Base-by-base conservation (phyloP, 805 yeast genomes). In the Nakazawaea ambrosiae region DNA sequence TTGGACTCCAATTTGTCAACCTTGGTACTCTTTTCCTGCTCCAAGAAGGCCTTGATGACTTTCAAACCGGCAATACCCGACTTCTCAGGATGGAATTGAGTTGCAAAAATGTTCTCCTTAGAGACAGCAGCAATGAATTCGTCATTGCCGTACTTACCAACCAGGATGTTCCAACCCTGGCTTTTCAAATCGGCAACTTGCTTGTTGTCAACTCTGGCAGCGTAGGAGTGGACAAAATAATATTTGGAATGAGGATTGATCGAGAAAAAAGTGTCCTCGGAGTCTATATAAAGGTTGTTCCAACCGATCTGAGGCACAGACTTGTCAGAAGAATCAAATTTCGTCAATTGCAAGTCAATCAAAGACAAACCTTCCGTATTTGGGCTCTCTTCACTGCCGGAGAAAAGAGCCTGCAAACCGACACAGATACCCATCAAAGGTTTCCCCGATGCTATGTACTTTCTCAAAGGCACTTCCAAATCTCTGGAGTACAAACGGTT, bases 1-100 rank as follows among this genome's bases (percentile, higher is more conserved):
- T 35, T 8, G 20, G 33, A 25, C 20, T 19, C 25, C 8, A 27
- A 20, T 4, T 31, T 17, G 2, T 47, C 34, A 3, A 60, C 41
- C 7, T 36, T 41, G 3, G 60, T 49, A 20, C 57, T 29, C 42
- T 61, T 65, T 8, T 58, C 51, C 20, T 70, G 71, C 27, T 68
- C 69, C 48, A 92, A 63, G 54, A 92, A 92, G 20, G 84, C 73
- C 41, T 71, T 70, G 41, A 92, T 71, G 8, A 90, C 76, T 44
- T 73, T 71, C 31, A 92, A 65, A 34, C 99, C 99, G 4, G 96
- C 95, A 17, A 66, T 54, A 10, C 98, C 98, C 3, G 96, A 86
- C 58, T 92, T 92, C 55, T 92, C 99, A n/a, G 99, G 99, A 60
- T 92, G 99, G 60, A 92, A 92, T 58, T 92, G 99, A 1, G 97